Evolutionary conservation across 805 yeast species (phyloP).

Genomic region (Barnettozyma salicaria): DNA sequence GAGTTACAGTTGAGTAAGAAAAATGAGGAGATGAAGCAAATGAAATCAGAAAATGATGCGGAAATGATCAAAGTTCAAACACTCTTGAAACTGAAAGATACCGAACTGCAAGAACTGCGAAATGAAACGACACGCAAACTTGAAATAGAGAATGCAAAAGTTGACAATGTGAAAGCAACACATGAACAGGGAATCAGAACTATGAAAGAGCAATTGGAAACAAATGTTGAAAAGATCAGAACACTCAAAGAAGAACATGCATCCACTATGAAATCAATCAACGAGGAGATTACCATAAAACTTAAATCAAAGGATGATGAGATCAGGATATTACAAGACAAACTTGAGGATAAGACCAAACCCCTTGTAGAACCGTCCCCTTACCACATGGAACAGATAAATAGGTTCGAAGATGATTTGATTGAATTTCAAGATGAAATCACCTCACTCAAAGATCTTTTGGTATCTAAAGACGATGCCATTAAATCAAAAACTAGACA

Average conservation of each 20-base stretch:
- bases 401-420: conserved; percentile 4
- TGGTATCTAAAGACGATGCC: background rate
- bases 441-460: background rate
- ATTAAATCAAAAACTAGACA: background rate
- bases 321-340: background rate
- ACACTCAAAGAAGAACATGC: background rate
- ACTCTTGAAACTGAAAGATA: background rate
- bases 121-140: conserved; percentile 4
- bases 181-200: conserved; percentile 3
- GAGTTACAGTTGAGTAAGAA: conserved; percentile 1
- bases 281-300: background rate
- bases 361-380: conserved; percentile 2
- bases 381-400: conserved; percentile 1
- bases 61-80: background rate
- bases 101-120: conserved; percentile 11
- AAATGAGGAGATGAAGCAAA: background rate
- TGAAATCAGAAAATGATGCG: background rate
- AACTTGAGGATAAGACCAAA: conserved; percentile 2
- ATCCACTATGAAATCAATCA: no score
- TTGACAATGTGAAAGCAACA: conserved; percentile 4
- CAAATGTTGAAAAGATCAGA: background rate
- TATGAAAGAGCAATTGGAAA: background rate
- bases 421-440: conserved; percentile 8
- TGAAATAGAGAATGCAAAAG: conserved; percentile 3
- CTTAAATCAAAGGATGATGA: conserved; percentile 3